Percentiles rank a stretch among this genome's conserved stretches.
These are phyloP conservation scores for Aristolochia californica DNA, from an alignment of 164 flowering plant species.

Conservation along the genomic window DNA sequence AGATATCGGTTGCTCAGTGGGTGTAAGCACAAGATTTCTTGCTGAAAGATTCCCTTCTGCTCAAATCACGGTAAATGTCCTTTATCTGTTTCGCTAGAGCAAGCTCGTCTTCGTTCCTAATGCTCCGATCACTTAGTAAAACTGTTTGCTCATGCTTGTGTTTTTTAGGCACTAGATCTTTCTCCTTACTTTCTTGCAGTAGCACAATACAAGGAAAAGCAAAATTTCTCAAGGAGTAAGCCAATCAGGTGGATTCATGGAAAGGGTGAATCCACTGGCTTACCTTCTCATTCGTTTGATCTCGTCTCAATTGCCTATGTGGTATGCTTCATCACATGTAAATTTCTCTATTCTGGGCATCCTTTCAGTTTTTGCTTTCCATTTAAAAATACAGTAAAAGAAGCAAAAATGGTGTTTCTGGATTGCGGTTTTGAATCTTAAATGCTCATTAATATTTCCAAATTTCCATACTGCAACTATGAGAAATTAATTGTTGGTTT, in stretches of 20 bases:
- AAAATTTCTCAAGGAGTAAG: conserved; percentile 16
- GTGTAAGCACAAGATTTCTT: conserved; percentile 51
- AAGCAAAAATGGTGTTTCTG: too few species aligned
- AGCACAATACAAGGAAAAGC: conserved; percentile 52
- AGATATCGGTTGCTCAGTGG: conserved; percentile 68
- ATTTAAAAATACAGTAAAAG: background rate
- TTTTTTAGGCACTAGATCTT: conserved; percentile 51
- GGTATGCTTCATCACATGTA: conserved; percentile 23
- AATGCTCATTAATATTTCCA: too few species aligned
- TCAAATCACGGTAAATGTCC: conserved; percentile 12
- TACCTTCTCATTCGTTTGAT: conserved; percentile 57
- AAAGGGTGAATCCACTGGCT: conserved; percentile 61
- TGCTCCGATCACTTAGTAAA: too few species aligned
- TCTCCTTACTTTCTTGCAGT: conserved; percentile 75
- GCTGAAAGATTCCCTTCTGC: conserved; percentile 56
- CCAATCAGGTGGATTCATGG: conserved; percentile 55
- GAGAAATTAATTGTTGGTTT: too few species aligned
- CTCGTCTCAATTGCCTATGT: conserved; percentile 45
- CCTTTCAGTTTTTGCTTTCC: background rate
- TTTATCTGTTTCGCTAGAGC: background rate
- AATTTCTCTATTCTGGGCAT: background rate
- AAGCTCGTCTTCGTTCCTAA: too few species aligned
- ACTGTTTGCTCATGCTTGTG: background rate
- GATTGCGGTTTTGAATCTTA: too few species aligned
- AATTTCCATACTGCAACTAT: too few species aligned